Evolutionary conservation across 2,329 filamentous ascomycete species (phyloP).

Genomic region (Aspergillus sp.): DNA sequence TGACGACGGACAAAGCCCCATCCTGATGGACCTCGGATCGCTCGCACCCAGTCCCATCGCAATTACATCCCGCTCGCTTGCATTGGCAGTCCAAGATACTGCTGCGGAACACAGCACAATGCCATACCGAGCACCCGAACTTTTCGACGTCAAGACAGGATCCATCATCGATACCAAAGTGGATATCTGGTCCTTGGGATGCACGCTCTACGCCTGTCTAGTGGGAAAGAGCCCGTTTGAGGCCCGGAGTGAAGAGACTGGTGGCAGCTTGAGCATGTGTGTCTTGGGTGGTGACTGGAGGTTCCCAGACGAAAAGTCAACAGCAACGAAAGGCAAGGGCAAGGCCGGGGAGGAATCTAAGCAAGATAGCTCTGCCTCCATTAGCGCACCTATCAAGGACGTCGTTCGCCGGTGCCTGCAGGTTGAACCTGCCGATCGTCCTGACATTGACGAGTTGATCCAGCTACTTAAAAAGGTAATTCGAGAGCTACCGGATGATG

Average conservation of each 20-base stretch:
- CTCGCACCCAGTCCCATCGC: conserved; percentile 82
- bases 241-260: conserved; percentile 91
- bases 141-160: conserved; percentile 96
- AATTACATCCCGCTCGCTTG: conserved; percentile 85
- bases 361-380: conserved; percentile 51
- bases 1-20: conserved; percentile 81
- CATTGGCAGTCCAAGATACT: conserved; percentile 87
- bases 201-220: conserved; percentile 95
- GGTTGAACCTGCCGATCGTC: conserved; percentile 84
- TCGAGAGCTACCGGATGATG: conserved; percentile 65
- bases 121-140: conserved; percentile 95
- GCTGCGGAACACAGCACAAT: conserved; percentile 97
- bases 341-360: conserved; percentile 37
- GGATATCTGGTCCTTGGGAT: conserved; percentile 96
- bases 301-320: conserved; percentile 80
- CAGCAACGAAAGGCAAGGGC: conserved; percentile 59
- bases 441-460: conserved; percentile 83
- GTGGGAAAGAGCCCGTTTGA: conserved; percentile 98
- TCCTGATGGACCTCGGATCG: conserved; percentile 96
- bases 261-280: conserved; percentile 87
- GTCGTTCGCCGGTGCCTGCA: conserved; percentile 82
- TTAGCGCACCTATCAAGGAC: conserved; percentile 81
- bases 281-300: conserved; percentile 93
- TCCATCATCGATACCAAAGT: conserved; percentile 92
- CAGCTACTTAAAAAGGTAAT: conserved; percentile 73